Conservation (phyloP, 352 stramenopile genomes). For the Pilasporangium apinafurcum region DNA sequence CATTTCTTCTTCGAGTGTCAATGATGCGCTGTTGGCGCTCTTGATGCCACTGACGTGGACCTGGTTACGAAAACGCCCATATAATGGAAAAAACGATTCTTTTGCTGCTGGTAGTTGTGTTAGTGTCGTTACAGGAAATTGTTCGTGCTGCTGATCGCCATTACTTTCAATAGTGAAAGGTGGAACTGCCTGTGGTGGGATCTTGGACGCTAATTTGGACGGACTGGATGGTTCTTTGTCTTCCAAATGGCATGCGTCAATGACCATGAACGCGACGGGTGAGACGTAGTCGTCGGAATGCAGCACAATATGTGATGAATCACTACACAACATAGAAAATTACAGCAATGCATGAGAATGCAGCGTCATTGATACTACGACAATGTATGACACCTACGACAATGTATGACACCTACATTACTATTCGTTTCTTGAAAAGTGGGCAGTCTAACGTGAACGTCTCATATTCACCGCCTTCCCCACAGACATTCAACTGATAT, state of each 20-base stretch:
- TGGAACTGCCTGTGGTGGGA: constrained; percentile 8
- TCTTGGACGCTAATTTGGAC: constrained; percentile 28
- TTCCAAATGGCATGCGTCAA: constrained; percentile 88
- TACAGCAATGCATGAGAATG: constrained; percentile 1
- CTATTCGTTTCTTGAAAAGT: constrained; percentile 91
- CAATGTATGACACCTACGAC: neutral
- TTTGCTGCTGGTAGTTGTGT: constrained; percentile 7
- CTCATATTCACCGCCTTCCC: constrained; percentile 99
- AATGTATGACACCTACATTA: constrained; percentile 48
- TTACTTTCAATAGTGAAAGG: neutral
- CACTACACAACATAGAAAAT: constrained; percentile 22
- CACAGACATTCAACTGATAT: constrained; percentile 97
- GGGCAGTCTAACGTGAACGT: constrained; percentile 97
- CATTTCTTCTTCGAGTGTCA: constrained; percentile 63
- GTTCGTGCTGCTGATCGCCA: too few relatives aligned
- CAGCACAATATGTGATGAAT: constrained; percentile 90
- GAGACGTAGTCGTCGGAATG: constrained; percentile 91
- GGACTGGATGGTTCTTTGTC: constrained; percentile 60
- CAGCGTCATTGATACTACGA: neutral
- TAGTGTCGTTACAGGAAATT: neutral
- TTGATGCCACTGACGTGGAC: constrained; percentile 61
- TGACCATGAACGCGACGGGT: constrained; percentile 90
- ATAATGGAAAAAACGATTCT: constrained; percentile 14
- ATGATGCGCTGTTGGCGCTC: constrained; percentile 18
- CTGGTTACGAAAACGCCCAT: constrained; percentile 55